Conservation (phyloP, 2,329 filamentous ascomycete species). For the Colletotrichum truncatum region DNA sequence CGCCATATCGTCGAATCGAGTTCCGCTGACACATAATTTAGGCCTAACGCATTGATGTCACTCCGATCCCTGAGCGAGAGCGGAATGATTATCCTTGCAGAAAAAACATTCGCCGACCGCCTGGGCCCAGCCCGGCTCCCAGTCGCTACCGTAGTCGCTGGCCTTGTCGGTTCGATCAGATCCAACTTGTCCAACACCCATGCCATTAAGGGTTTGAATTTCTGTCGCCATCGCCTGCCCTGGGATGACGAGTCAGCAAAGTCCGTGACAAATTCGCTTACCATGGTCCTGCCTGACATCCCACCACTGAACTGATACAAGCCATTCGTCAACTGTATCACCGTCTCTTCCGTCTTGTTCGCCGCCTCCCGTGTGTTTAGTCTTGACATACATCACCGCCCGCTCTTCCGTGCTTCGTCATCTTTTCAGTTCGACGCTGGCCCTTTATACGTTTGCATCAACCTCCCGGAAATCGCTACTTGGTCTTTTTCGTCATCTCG, state of each 20-base stretch:
- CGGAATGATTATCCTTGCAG: conserved; percentile 6
- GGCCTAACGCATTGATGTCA: conserved; percentile 28
- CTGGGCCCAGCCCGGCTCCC: background rate
- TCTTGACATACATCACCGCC: background rate
- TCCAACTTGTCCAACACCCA: conserved; percentile 5
- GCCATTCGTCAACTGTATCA: conserved; percentile 9
- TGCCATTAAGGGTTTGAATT: background rate
- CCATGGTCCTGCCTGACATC: conserved; percentile 21
- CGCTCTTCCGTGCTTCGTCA: background rate
- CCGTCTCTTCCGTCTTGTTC: conserved; percentile 12
- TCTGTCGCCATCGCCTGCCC: conserved; percentile 11
- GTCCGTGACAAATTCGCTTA: conserved; percentile 17
- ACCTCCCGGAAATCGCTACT: background rate
- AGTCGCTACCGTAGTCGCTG: background rate
- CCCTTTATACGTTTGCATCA: conserved; percentile 1
- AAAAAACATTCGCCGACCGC: conserved; percentile 16
- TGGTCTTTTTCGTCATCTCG: background rate
- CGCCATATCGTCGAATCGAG: conserved; percentile 22
- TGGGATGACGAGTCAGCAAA: conserved; percentile 19
- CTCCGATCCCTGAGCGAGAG: background rate
- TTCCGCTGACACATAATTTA: conserved; percentile 26
- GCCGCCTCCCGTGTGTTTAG: background rate
- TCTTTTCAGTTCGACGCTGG: background rate
- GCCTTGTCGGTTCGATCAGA: background rate
- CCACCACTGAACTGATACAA: conserved; percentile 10